phyloP scores from a whole-genome alignment of 345 rosid genomes.

The Eucalyptus microcorys region DNA sequence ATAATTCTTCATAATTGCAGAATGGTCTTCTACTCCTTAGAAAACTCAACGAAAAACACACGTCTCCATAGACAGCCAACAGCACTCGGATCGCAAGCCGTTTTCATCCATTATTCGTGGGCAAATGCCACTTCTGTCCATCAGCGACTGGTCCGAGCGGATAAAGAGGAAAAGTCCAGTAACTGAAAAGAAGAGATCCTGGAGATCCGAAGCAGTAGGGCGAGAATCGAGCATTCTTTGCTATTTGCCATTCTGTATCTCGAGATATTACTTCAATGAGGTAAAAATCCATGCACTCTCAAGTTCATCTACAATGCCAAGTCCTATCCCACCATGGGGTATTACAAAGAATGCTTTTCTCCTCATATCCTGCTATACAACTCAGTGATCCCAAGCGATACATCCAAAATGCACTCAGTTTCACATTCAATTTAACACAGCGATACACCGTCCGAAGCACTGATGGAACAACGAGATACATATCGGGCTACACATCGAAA shows the following conservation, averaged over 20 bases:
- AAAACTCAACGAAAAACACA: not conserved
- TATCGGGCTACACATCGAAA: not conserved
- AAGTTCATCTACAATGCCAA: not conserved
- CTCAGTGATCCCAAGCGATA: not conserved
- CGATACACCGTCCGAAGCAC: not conserved
- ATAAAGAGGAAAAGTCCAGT: not conserved
- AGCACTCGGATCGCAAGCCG: not conserved
- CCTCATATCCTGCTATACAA: not conserved
- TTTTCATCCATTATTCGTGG: not conserved
- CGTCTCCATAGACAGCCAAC: not conserved
- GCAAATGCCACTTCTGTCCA: not conserved
- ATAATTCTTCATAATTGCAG: not conserved
- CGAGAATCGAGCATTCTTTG: not conserved
- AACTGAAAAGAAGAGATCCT: not conserved
- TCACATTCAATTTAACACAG: not conserved
- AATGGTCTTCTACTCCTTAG: not conserved
- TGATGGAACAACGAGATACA: not conserved
- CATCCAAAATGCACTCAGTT: not conserved
- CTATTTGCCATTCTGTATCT: not conserved
- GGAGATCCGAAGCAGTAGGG: not conserved
- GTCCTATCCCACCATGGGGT: not conserved
- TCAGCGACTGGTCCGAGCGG: not conserved
- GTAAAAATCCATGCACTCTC: not conserved
- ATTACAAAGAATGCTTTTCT: not conserved
- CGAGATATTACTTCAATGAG: not conserved